A percentile compares a stretch with the other conserved stretches of the same genome.
Conservation (phyloP, 139 green algal genomes). For the Parachlorella kessleri region DNA sequence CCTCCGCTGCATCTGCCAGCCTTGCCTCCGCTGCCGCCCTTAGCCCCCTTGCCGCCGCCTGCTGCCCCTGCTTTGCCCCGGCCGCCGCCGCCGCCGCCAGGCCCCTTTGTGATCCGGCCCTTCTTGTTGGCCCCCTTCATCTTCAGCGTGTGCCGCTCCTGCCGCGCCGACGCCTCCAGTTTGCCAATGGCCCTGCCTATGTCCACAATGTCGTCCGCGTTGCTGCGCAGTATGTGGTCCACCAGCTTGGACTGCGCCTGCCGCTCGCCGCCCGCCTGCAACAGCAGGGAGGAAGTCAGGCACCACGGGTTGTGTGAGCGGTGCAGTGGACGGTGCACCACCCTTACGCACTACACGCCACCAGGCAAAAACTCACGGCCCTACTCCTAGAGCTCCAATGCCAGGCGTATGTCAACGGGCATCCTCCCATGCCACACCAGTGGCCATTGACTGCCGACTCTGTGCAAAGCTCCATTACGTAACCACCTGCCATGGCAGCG, state of each 20-base stretch:
- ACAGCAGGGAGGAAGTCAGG: background rate
- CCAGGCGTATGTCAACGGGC: no score
- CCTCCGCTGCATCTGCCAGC: conserved; percentile 18
- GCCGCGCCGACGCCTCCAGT: conserved; percentile 53
- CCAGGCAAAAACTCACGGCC: no score
- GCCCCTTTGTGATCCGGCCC: conserved; percentile 7
- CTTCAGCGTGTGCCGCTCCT: conserved; percentile 45
- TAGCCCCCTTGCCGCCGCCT: background rate
- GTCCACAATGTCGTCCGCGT: conserved; percentile 77
- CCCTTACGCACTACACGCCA: no score
- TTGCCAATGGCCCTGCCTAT: conserved; percentile 52
- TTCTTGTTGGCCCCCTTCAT: conserved; percentile 49
- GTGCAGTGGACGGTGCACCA: no score
- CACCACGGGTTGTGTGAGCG: no score
- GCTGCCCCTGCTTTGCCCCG: background rate
- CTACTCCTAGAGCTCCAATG: no score
- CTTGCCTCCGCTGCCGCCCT: background rate
- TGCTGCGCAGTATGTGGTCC: conserved; percentile 71
- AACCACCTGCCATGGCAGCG: no score
- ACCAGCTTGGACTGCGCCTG: conserved; percentile 49
- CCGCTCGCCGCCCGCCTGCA: conserved; percentile 37
- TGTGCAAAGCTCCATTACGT: no score
- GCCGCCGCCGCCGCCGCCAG: background rate
- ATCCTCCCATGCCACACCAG: no score
- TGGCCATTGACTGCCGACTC: no score